These are phyloP conservation scores for Trifolium pratense DNA, from an alignment of 306 rosid species.

Conservation along the genomic window DNA sequence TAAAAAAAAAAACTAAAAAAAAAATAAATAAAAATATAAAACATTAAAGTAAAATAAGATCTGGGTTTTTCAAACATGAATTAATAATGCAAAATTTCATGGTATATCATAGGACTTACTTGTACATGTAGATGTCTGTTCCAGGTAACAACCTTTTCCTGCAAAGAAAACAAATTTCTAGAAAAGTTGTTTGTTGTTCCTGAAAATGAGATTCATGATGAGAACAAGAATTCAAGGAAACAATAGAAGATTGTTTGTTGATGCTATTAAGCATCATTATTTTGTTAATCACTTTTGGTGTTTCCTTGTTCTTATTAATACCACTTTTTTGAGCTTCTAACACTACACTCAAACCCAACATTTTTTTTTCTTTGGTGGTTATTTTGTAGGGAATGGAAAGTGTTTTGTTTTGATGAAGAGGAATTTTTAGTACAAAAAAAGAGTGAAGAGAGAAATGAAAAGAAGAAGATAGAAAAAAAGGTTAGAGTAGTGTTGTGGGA, in stretches of 20 bases:
- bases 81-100: conserved; percentile 7
- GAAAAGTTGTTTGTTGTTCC: conserved; percentile 51
- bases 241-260: conserved; percentile 30
- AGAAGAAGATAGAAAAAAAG: neutral
- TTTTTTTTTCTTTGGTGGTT: conserved; percentile 24
- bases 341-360: conserved; percentile 81
- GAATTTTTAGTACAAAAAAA: conserved; percentile 17
- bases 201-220: conserved; percentile 29
- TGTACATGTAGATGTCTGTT: conserved; percentile 95
- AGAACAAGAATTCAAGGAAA: neutral
- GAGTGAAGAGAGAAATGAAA: neutral
- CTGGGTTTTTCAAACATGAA: conserved; percentile 8
- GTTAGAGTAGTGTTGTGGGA: conserved; percentile 45
- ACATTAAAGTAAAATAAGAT: conserved; percentile 15
- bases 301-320: conserved; percentile 35
- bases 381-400: conserved; percentile 9
- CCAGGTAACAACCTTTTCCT: conserved; percentile 63
- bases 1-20: neutral
- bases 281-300: conserved; percentile 70
- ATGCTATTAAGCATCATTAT: conserved; percentile 53
- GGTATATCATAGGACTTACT: conserved; percentile 49
- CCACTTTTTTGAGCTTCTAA: conserved; percentile 63
- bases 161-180: conserved; percentile 81
- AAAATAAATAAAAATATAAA: neutral
- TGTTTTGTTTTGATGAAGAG: conserved; percentile 23